Conservation (phyloP, 805 yeast genomes). For the Ogataea wickerhamii region DNA sequence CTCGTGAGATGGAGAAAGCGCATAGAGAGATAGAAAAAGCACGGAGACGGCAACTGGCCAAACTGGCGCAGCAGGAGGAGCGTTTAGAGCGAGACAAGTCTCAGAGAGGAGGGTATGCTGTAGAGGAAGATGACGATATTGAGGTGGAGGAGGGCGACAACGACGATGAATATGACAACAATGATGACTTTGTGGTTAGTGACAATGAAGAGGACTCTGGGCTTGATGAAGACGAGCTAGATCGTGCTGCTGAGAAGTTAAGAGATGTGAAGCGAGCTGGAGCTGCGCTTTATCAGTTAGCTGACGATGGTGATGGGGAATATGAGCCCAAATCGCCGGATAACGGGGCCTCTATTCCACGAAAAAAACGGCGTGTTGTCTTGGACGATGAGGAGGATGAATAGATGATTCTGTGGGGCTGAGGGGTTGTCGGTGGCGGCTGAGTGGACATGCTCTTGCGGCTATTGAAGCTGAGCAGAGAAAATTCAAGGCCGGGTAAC, state of each 20-base stretch:
- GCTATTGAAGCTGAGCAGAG: too few species aligned
- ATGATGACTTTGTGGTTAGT: conserved; percentile 35
- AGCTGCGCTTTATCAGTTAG: conserved; percentile 45
- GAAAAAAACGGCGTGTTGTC: conserved; percentile 46
- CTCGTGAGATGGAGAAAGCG: conserved; percentile 62
- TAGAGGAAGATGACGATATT: conserved; percentile 31
- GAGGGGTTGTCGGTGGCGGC: too few species aligned
- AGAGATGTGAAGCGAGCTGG: conserved; percentile 54
- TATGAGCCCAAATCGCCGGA: conserved; percentile 29
- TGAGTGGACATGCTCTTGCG: too few species aligned
- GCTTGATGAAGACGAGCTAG: conserved; percentile 38
- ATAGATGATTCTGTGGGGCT: conserved; percentile 7
- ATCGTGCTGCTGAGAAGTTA: conserved; percentile 56
- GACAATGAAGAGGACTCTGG: conserved; percentile 34
- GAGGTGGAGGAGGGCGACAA: conserved; percentile 36
- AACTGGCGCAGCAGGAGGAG: conserved; percentile 53
- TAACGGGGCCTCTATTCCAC: conserved; percentile 37
- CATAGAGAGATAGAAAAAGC: conserved; percentile 61
- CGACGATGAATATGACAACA: conserved; percentile 30
- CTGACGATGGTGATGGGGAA: conserved; percentile 43
- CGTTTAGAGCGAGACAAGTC: conserved; percentile 41
- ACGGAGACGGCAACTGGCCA: conserved; percentile 58
- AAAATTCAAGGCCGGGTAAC: not conserved
- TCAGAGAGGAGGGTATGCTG: conserved; percentile 8
- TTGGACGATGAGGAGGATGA: conserved; percentile 50